Base-by-base conservation (phyloP, 768 basidiomycete genomes). In the Boletus sensibilis region DNA sequence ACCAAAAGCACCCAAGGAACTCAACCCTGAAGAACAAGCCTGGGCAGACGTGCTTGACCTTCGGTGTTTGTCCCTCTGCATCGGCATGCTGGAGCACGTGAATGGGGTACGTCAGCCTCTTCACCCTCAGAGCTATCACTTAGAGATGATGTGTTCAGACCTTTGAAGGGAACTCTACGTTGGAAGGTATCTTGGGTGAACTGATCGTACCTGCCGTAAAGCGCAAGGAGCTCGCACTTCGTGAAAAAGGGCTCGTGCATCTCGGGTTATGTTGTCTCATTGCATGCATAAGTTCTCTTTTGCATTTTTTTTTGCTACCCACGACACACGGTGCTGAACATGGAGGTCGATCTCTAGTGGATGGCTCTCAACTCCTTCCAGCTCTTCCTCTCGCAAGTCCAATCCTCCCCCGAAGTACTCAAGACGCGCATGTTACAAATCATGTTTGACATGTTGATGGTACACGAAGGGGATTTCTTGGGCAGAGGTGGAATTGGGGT, bases 181-280 rank as follows among this genome's bases (percentile, higher is more conserved):
- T 90, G 55, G 83, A 85, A 56, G 88, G 90, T 27, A 71, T 79
- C 21, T 67, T 84, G 70, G 77, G 90, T 11, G 93, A 98, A 63
- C 76, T 99, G 18, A 92, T 98, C 65, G 83, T 97, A 33, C 96
- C 96, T 3, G 85, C 92, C 5, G 91, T 98, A 42, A 86, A 88
- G 66, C 83, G 92, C 50, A 95, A 95, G 73, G 93, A 96, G 62
- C 78, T 90, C 6, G 56, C 58, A 2, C 74, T 91, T 27, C 75
- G 84, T 23, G 83, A 88, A 67, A 79, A 82, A 54, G 90, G 86
- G 3, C 67, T 90, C n/a, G 75, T 86, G 38, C 82, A 83, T 43
- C 75, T 92, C 10, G 90, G 88, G 0, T 66, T 92, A 14, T 89
- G 86, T 62, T 89, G 84, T 67, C 79, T 92, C 37, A 90, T 94